Percentiles rank a stretch among this genome's conserved stretches.
phyloP scores from a whole-genome alignment of 768 basidiomycete genomes.

The Mrakia gelida region DNA sequence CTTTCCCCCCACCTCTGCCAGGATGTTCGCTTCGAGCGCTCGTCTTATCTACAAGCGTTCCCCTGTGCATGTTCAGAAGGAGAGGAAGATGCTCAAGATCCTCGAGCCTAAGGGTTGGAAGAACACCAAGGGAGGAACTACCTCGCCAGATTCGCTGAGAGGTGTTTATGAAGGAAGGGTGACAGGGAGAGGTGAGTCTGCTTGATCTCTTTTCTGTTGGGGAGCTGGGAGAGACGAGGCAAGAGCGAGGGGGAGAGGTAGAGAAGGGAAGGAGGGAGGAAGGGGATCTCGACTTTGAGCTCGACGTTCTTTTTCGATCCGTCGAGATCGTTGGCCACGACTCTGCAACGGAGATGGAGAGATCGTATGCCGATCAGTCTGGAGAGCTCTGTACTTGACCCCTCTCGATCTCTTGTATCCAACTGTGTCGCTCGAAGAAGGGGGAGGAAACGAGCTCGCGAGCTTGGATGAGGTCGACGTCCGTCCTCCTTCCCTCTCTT shows the following conservation, averaged over 20 bases:
- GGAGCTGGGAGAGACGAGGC: no score
- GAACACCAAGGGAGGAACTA: not conserved
- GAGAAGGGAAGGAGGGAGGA: not conserved
- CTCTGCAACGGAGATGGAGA: no score
- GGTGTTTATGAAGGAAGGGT: not conserved
- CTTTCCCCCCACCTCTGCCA: not conserved
- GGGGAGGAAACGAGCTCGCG: no score
- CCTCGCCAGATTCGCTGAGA: not conserved
- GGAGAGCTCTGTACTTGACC: no score
- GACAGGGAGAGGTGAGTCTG: not conserved
- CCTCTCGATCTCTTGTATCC: no score
- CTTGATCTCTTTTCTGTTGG: not conserved
- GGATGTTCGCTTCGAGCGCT: not conserved
- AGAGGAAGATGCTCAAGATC: not conserved
- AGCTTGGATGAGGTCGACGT: no score
- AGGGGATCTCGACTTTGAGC: not conserved
- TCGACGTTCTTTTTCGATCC: not conserved
- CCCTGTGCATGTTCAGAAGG: not conserved
- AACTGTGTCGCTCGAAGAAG: no score
- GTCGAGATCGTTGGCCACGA: no score
- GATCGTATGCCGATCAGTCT: no score
- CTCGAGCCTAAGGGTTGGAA: constrained; percentile 4
- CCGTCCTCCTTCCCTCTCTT: no score
- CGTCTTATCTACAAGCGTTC: not conserved
- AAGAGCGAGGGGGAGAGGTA: not conserved